phyloP scores from a whole-genome alignment of 371 early-diverging fungal genomes.

The Syncephalastrum contaminatum region DNA sequence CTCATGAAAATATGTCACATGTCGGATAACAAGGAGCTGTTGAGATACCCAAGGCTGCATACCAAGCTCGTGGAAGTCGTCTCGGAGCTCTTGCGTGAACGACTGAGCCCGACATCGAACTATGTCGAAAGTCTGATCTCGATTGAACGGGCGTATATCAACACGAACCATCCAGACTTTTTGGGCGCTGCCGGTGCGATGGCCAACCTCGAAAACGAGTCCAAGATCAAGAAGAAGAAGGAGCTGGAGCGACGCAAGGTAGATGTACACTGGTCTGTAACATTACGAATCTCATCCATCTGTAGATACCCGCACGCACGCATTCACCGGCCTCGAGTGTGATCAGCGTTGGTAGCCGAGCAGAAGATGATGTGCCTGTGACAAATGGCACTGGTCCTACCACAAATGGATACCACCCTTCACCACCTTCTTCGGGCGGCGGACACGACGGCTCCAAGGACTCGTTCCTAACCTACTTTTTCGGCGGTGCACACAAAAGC shows the following conservation, averaged over 20 bases:
- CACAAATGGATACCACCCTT: conserved; percentile 12
- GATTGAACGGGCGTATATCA: conserved; percentile 91
- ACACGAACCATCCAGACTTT: conserved; percentile 94
- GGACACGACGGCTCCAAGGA: conserved; percentile 32
- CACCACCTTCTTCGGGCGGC: not conserved
- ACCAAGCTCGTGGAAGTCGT: conserved; percentile 80
- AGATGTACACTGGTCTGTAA: not conserved
- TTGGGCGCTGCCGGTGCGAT: conserved; percentile 84
- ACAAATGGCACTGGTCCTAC: not conserved
- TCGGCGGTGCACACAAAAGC: conserved; percentile 59
- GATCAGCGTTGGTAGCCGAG: conserved; percentile 11
- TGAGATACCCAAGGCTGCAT: conserved; percentile 83
- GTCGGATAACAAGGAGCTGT: conserved; percentile 79
- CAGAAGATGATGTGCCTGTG: conserved; percentile 1
- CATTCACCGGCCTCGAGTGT: conserved; percentile 13
- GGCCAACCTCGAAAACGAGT: conserved; percentile 53
- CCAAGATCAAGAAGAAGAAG: conserved; percentile 51
- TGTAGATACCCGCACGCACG: conserved; percentile 7
- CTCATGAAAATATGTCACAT: conserved; percentile 84
- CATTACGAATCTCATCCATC: not conserved
- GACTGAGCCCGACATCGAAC: conserved; percentile 70
- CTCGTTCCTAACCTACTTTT: conserved; percentile 76
- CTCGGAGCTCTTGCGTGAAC: conserved; percentile 79
- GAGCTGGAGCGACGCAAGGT: conserved; percentile 22
- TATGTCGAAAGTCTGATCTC: conserved; percentile 86